Evolutionary conservation across 805 yeast species (phyloP).

Genomic region (Kodamaea kaohsiungensis): DNA sequence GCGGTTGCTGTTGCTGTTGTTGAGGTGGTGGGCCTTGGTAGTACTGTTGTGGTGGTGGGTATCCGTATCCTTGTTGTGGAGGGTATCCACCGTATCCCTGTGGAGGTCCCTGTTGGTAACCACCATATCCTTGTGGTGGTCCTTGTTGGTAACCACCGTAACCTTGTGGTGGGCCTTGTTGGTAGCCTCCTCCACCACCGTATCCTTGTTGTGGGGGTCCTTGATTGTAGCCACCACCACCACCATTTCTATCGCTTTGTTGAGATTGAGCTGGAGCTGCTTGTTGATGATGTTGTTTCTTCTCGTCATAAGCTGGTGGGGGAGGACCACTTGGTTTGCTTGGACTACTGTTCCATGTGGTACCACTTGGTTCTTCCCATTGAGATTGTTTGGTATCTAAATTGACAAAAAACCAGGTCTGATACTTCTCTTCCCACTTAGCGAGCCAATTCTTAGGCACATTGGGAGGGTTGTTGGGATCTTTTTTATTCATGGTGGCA

Average conservation of each 20-base stretch:
- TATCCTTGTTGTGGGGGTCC: slow-evolving; percentile 12
- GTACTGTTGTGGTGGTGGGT: slow-evolving; percentile 17
- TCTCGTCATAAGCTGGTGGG: slow-evolving; percentile 30
- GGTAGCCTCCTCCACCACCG: slow-evolving; percentile 19
- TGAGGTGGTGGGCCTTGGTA: slow-evolving; percentile 24
- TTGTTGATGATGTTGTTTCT: slow-evolving; percentile 11
- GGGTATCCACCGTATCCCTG: slow-evolving; percentile 26
- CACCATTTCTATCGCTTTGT: slow-evolving; percentile 9
- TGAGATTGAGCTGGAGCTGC: slow-evolving; percentile 4
- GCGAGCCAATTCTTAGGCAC: slow-evolving; percentile 78
- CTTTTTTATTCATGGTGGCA: slow-evolving; percentile 9
- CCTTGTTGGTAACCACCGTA: slow-evolving; percentile 19
- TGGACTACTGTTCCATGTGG: slow-evolving; percentile 32
- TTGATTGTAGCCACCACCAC: slow-evolving; percentile 17
- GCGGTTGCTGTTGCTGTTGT: slow-evolving; percentile 28
- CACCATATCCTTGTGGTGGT: slow-evolving; percentile 24
- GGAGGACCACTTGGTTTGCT: slow-evolving; percentile 19
- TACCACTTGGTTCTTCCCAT: slow-evolving; percentile 83
- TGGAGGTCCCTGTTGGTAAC: slow-evolving; percentile 22
- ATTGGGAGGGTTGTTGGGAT: slow-evolving; percentile 42
- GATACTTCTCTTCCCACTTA: slow-evolving; percentile 67
- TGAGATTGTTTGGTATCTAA: slow-evolving; percentile 72
- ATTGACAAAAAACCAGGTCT: slow-evolving; percentile 81
- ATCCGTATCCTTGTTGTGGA: slow-evolving; percentile 28
- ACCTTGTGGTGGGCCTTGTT: slow-evolving; percentile 17